Evolutionary conservation across 306 rosid species (phyloP), one percentile per base, ranked within the genome.

Genomic region (Trifolium repens): DNA sequence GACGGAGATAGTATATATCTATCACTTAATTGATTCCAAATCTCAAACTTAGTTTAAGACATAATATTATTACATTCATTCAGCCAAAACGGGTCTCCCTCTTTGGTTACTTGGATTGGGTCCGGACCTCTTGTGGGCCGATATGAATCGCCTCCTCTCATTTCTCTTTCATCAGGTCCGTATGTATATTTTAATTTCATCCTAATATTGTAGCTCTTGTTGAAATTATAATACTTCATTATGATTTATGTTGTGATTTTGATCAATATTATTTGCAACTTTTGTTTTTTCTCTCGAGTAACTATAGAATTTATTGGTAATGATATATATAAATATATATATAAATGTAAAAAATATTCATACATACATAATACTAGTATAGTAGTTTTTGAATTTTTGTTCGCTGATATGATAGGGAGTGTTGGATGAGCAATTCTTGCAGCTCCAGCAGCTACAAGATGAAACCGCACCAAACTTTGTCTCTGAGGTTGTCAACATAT

Each of bases 31-130:
- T 30, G 19, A 32, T 61, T 30, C 14, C 1, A 16, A 17, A 9
- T 61, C 42, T 61, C 24, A 61, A 61, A 40, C 50, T 40, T 66
- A 66, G 32, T 40, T 37, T 37, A 37, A 1, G 42, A 8, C 7
- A 37, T 9, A 53, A 0, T 5, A 32, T 50, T 2, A 27, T 24
- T 40, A 4, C 15, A 12, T 11, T 46, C 30, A 19, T 4, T 55
- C 69, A 78, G 94, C 72, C 96, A 94, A 94, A 79, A 94, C 98
- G 98, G 98, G 98, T 91, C 86, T 94, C 78, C 96, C 98, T 57
- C 59, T 91, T 92, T 94, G 96, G 94, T 83, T 94, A 96, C 93
- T 94, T 84, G 97, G 96, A 71, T 83, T 91, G 77, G 93, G 91
- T 68, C 84, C 84, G 67, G 97, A 90, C 83, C 90, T 89, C 80